Percentiles rank a stretch among this genome's conserved stretches.
Conservation (phyloP, 106 monocot genomes). For the Dioscorea dumetorum region DNA sequence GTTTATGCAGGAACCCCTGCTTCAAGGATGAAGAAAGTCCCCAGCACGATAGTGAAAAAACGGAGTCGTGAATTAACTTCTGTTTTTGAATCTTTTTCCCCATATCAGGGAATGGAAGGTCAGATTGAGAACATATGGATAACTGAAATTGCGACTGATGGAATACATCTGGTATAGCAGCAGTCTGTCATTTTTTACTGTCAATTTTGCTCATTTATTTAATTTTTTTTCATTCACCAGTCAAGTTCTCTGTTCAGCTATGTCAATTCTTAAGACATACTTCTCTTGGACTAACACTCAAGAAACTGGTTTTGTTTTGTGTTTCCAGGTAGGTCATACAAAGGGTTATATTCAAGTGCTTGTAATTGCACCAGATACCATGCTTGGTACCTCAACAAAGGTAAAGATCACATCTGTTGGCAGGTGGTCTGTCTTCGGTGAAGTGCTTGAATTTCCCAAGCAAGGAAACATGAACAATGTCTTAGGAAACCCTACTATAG, state of each 20-base stretch:
- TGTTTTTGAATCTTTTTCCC: constrained; percentile 89
- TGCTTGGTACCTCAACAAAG: constrained; percentile 62
- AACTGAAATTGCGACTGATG: constrained; percentile 93
- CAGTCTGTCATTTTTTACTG: neutral
- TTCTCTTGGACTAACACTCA: neutral
- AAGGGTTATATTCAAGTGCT: constrained; percentile 94
- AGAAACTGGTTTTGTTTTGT: neutral
- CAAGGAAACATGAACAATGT: neutral
- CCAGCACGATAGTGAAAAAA: constrained; percentile 79
- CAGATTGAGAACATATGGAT: constrained; percentile 84
- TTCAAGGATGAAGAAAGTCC: constrained; percentile 98
- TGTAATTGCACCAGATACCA: constrained; percentile 67
- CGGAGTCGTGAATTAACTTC: constrained; percentile 90
- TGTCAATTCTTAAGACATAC: neutral
- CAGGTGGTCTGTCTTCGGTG: constrained; percentile 96
- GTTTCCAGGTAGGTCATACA: constrained; percentile 86
- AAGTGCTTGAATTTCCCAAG: constrained; percentile 38
- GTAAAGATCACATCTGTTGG: constrained; percentile 76
- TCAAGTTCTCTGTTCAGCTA: neutral
- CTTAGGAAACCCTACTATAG: neutral
- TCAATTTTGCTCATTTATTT: neutral
- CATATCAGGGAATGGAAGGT: constrained; percentile 86
- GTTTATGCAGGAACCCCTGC: constrained; percentile 77
- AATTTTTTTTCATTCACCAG: neutral
- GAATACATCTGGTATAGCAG: constrained; percentile 67